Percentiles rank a stretch among this genome's conserved stretches.
phyloP scores from a whole-genome alignment of 768 basidiomycete species.

The Polyporus arcularius region DNA sequence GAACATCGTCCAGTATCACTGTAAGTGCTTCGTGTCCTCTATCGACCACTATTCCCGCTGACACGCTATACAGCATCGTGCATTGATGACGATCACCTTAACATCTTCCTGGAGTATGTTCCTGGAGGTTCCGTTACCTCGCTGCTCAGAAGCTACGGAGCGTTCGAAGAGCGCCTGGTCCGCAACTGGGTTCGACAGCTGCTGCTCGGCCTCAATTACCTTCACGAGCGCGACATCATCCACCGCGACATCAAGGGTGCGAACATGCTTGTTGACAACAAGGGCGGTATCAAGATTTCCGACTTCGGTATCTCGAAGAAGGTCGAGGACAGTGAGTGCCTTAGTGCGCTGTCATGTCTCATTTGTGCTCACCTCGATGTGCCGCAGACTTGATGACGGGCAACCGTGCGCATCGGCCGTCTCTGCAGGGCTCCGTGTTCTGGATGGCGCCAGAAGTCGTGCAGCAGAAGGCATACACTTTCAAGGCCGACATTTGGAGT shows the following conservation, averaged over 20 bases:
- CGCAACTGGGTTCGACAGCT: constrained; percentile 94
- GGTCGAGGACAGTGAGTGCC: constrained; percentile 83
- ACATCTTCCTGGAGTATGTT: constrained; percentile 97
- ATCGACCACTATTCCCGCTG: not conserved
- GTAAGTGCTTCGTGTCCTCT: constrained; percentile 47
- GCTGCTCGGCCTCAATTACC: constrained; percentile 82
- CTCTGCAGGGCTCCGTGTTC: constrained; percentile 96
- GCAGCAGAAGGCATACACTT: constrained; percentile 90
- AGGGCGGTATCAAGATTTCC: constrained; percentile 95
- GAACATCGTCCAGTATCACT: constrained; percentile 98
- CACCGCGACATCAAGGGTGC: constrained; percentile 99
- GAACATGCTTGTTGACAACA: constrained; percentile 97
- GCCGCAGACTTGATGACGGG: constrained; percentile 47
- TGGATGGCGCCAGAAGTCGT: constrained; percentile 99
- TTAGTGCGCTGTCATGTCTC: not conserved
- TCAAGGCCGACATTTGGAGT: constrained; percentile 96
- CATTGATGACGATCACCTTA: constrained; percentile 85
- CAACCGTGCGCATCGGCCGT: constrained; percentile 82
- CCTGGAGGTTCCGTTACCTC: constrained; percentile 94
- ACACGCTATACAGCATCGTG: constrained; percentile 72
- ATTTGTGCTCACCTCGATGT: not conserved
- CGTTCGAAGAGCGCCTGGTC: constrained; percentile 91
- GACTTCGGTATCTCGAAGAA: constrained; percentile 98
- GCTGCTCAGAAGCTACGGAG: constrained; percentile 85
- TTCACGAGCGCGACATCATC: constrained; percentile 92